These are phyloP conservation scores for Cucumis hystrix DNA, from an alignment of 306 rosid species.

Conservation along the genomic window DNA sequence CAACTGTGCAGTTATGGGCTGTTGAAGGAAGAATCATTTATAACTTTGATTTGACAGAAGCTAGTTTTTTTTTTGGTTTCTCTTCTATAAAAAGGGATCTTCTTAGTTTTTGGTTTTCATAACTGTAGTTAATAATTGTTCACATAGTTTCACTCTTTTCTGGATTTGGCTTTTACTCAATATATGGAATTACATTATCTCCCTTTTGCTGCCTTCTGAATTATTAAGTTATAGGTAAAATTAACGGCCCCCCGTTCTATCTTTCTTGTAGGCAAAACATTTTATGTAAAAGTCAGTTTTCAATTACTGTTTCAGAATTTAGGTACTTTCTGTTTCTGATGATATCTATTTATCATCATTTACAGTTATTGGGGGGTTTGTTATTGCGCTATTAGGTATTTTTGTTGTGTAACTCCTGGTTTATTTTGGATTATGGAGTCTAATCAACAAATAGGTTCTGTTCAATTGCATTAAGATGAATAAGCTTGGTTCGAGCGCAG, in stretches of 20 bases:
- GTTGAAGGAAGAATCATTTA: constrained; percentile 53
- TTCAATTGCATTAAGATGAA: too few relatives aligned
- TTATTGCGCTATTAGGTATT: background rate
- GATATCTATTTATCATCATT: background rate
- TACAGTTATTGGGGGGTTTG: background rate
- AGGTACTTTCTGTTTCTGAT: background rate
- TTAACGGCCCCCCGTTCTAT: background rate
- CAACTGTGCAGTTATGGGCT: constrained; percentile 96
- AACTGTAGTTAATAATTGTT: constrained; percentile 1
- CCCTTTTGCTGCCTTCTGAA: background rate
- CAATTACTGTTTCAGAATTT: background rate
- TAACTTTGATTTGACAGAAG: background rate
- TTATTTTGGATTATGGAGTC: background rate
- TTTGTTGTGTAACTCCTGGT: background rate
- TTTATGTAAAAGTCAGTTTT: background rate
- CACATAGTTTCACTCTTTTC: background rate
- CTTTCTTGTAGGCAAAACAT: background rate
- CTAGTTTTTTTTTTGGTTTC: background rate
- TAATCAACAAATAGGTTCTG: too few relatives aligned
- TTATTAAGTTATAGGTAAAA: background rate
- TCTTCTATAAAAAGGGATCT: background rate
- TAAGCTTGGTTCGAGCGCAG: background rate
- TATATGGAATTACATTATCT: background rate
- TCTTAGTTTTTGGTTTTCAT: background rate
- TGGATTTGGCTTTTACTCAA: constrained; percentile 3